Evolutionary conservation across 805 yeast genomes (phyloP).

Genomic region (Kuraishia hungarica): DNA sequence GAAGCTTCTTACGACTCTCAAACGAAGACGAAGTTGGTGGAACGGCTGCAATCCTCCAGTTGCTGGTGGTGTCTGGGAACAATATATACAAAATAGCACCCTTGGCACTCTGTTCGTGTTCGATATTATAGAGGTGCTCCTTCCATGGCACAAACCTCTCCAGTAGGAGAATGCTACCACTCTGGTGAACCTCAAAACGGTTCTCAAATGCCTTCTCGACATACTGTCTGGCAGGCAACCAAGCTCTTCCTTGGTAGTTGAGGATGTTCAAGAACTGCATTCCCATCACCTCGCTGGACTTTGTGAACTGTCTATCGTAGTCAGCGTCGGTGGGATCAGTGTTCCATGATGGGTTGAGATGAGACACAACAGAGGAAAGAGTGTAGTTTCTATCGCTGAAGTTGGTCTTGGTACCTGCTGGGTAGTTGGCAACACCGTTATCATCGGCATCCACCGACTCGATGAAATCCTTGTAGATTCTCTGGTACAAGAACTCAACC

Average conservation of each 20-base stretch:
- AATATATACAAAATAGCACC: constrained; percentile 67
- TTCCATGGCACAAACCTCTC: constrained; percentile 91
- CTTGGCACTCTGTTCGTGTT: constrained; percentile 45
- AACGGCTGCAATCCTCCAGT: constrained; percentile 89
- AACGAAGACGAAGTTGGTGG: constrained; percentile 74
- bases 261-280: constrained; percentile 61
- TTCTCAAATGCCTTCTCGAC: constrained; percentile 62
- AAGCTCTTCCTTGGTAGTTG: constrained; percentile 66
- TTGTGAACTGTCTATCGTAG: constrained; percentile 55
- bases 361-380: constrained; percentile 69
- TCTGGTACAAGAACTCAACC: constrained; percentile 60
- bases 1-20: constrained; percentile 78
- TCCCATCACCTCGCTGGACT: constrained; percentile 82
- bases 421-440: constrained; percentile 78
- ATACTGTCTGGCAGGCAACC: constrained; percentile 83
- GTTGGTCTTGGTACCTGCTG: constrained; percentile 43
- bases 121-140: constrained; percentile 76
- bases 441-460: constrained; percentile 96
- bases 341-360: constrained; percentile 83
- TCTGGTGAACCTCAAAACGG: constrained; percentile 52
- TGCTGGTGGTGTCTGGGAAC: constrained; percentile 62
- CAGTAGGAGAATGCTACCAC: constrained; percentile 70
- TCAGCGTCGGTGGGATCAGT: constrained; percentile 55
- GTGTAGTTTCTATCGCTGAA: constrained; percentile 70
- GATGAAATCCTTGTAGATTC: constrained; percentile 78